phyloP scores from a whole-genome alignment of 306 rosid species.

The Rosa chinensis region DNA sequence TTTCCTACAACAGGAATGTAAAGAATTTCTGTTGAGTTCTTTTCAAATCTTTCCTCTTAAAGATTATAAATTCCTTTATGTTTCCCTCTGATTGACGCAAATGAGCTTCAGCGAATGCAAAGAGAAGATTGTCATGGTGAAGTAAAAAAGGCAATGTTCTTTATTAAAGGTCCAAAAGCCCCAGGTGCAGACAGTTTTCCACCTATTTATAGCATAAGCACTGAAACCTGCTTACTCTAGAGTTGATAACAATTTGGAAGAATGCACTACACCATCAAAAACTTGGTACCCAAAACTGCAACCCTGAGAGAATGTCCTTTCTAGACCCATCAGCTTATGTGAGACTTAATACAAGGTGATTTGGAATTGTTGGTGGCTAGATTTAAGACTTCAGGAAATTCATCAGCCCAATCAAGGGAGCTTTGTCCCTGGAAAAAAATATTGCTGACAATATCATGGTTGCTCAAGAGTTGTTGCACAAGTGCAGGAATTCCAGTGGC shows the following conservation, averaged over 20 bases:
- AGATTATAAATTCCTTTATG: not conserved
- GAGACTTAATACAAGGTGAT: not conserved
- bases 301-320: not conserved
- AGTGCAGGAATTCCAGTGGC: not conserved
- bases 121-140: not conserved
- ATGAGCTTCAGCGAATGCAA: not conserved
- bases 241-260: not conserved
- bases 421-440: not conserved
- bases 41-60: not conserved
- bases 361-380: not conserved
- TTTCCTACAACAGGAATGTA: not conserved
- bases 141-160: not conserved
- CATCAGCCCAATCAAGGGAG: not conserved
- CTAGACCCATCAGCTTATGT: not conserved
- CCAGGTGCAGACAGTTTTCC: not conserved
- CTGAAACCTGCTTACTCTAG: not conserved
- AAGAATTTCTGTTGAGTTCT: not conserved
- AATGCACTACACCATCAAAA: not conserved
- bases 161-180: not conserved
- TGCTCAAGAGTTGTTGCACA: not conserved
- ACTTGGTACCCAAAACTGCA: not conserved
- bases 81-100: not conserved
- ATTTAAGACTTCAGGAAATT: not conserved
- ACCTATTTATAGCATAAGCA: not conserved
- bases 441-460: constrained; percentile 3